Evolutionary conservation across 1,139 yeast genomes (phyloP).

Genomic region (Pneumocystis murina): DNA sequence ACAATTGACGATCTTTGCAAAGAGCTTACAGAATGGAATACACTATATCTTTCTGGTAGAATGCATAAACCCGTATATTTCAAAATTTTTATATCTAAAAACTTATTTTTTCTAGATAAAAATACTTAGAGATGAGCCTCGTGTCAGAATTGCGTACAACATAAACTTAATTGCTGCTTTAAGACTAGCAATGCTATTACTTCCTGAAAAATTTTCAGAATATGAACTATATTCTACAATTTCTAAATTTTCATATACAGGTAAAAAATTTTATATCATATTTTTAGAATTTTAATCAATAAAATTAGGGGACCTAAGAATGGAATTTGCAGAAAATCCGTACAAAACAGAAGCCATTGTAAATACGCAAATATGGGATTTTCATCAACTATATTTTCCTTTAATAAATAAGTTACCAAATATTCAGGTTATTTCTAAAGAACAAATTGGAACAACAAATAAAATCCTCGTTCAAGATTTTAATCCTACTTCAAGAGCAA

Average conservation of each 20-base stretch:
- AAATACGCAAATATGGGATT: slow-evolving; percentile 51
- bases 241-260: slow-evolving; percentile 70
- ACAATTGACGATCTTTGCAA: slow-evolving; percentile 42
- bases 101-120: not conserved
- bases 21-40: slow-evolving; percentile 70
- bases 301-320: slow-evolving; percentile 47
- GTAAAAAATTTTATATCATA: slow-evolving; percentile 21
- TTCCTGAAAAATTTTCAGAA: slow-evolving; percentile 43
- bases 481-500: slow-evolving; percentile 25
- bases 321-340: slow-evolving; percentile 80
- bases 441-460: slow-evolving; percentile 8
- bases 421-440: slow-evolving; percentile 12
- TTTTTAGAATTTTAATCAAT: not conserved
- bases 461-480: slow-evolving; percentile 26
- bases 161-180: slow-evolving; percentile 67
- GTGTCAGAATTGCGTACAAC: slow-evolving; percentile 52
- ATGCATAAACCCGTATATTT: slow-evolving; percentile 79
- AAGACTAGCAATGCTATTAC: slow-evolving; percentile 49
- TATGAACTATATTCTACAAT: slow-evolving; percentile 57
- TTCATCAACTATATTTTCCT: slow-evolving; percentile 59
- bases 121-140: slow-evolving; percentile 47
- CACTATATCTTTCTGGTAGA: slow-evolving; percentile 81
- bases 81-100: not conserved
- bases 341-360: slow-evolving; percentile 77
- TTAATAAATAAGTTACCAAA: slow-evolving; percentile 35